Conservation (phyloP, 2,329 filamentous ascomycete species). For the Ophiostoma triangulosporum region DNA sequence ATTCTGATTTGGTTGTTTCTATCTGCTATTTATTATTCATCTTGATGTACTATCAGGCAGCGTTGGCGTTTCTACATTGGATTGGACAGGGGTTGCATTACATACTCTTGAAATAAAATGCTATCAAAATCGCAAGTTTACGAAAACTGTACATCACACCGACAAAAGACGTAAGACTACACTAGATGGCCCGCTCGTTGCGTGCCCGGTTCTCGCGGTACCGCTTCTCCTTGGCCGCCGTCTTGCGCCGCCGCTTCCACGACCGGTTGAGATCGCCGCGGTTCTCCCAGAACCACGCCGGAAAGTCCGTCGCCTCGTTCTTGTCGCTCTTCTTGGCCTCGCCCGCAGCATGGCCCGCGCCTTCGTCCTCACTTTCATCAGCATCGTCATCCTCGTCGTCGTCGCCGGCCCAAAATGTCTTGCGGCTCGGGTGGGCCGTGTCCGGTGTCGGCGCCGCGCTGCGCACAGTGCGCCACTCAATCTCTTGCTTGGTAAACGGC, state of each 20-base stretch:
- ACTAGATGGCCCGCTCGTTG: conserved; percentile 24
- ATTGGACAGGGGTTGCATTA: neutral
- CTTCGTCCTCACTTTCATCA: conserved; percentile 21
- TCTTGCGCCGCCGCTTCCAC: conserved; percentile 52
- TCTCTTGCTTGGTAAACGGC: conserved; percentile 67
- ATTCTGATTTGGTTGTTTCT: neutral
- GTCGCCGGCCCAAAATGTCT: conserved; percentile 23
- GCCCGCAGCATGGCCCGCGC: conserved; percentile 7
- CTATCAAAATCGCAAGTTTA: neutral
- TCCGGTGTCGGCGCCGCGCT: conserved; percentile 93
- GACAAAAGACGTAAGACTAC: neutral
- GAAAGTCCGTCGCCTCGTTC: conserved; percentile 37
- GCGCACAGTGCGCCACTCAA: conserved; percentile 59
- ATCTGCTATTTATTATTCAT: neutral
- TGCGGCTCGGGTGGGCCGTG: conserved; percentile 60
- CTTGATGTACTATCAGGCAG: neutral
- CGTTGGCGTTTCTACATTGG: neutral
- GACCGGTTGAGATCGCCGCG: conserved; percentile 49
- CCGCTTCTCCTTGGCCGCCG: conserved; percentile 50
- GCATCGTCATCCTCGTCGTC: conserved; percentile 28
- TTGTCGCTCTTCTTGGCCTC: conserved; percentile 10
- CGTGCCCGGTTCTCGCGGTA: conserved; percentile 48
- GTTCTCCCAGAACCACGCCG: conserved; percentile 56
- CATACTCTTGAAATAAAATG: neutral
- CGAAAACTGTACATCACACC: neutral